These are phyloP conservation scores for Sideroxylon spinosum DNA, from an alignment of 179 eudicot species.

Conservation along the genomic window DNA sequence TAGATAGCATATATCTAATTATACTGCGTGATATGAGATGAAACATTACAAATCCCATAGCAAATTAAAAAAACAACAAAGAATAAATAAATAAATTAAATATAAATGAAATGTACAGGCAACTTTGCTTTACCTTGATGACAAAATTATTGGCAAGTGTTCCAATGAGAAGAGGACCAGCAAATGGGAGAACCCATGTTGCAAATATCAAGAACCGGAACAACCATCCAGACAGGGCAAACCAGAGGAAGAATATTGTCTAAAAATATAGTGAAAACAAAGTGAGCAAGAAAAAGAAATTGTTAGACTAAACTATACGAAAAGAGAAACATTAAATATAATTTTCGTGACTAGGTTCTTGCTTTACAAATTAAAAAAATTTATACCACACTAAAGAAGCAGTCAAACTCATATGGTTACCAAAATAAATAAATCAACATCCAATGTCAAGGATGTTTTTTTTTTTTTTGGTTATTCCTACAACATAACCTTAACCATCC, in stretches of 20 bases:
- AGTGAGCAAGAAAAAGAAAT: neutral
- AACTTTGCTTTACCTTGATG: constrained; percentile 59
- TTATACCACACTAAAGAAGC: neutral
- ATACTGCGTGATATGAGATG: neutral
- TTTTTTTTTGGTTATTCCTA: constrained; percentile 2
- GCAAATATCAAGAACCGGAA: constrained; percentile 73
- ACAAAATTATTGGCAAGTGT: constrained; percentile 72
- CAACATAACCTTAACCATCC: neutral
- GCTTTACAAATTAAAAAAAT: neutral
- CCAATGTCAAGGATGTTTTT: neutral
- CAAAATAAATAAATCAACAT: neutral
- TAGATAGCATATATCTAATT: neutral
- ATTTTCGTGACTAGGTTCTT: neutral
- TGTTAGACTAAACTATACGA: neutral
- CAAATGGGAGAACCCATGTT: constrained; percentile 83
- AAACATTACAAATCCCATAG: neutral
- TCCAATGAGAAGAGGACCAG: constrained; percentile 77
- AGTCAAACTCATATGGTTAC: neutral
- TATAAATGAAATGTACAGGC: neutral
- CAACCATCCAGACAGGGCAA: constrained; percentile 95
- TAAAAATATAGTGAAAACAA: constrained; percentile 21
- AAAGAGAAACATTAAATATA: neutral
- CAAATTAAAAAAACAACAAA: constrained; percentile 6
- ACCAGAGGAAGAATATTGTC: constrained; percentile 92
- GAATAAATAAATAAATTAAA: neutral